Base-by-base conservation (phyloP, 129 eudicot species). In the Sambucus nigra region DNA sequence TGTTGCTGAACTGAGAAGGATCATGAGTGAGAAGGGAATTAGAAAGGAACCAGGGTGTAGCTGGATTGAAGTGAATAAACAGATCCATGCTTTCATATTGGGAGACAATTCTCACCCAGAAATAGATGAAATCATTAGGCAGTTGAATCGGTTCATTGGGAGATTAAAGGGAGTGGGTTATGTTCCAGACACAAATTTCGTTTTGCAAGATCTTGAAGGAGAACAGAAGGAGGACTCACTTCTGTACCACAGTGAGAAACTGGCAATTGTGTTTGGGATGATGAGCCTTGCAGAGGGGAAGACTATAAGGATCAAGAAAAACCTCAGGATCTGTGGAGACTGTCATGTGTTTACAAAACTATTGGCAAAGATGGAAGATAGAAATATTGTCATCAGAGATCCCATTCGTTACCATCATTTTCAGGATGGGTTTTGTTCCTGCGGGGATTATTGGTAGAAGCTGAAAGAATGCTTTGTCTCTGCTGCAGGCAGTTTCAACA, bases 11-110 rank as follows among this genome's bases (percentile, higher is more conserved):
- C 68, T 82, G 76, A 72, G 94, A 65, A 69, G 11, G 55, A 28
- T 55, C 27, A 83, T 83, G 87, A 75, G 25, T 60, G 69, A 42
- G 7, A 55, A 46, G 42, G 78, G 83, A n/a, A 66, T 83, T 6
- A 83, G 51, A 65, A 79, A 83, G 55, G 93, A 83, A 69, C 93
- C 94, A 1, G 87, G 87, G 55, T 83, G 94, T 71, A 83, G 94
- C 71, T 83, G 87, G 87, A 79, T 83, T 40, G 94, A 83, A 66
- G 74, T 83, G 19, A 59, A 79, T 60, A 83, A 79, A 65, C 59
- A 79, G 63, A 74, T 83, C 18, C 87, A 83, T 48, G 71, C 76
- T 25, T 83, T 83, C 46, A 25, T 76, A 52, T 39, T 76, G 57
- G 65, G 87, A 20, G 94, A 83, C 29, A 56, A 47, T 59, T 79